phyloP scores from a whole-genome alignment of 1,284 basidiomycete genomes.

The Uromyces viciae-fabae region DNA sequence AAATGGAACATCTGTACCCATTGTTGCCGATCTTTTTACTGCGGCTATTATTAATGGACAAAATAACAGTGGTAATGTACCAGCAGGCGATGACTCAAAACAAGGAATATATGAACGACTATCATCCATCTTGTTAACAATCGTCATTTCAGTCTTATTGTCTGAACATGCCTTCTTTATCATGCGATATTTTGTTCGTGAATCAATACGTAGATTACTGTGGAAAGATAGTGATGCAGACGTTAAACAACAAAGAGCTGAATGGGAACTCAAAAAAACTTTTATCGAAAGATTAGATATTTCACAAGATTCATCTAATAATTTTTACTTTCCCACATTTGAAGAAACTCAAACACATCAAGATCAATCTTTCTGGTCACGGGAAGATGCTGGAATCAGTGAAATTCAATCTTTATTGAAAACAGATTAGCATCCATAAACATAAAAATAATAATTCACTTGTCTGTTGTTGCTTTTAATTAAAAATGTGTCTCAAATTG shows the following conservation, averaged over 20 bases:
- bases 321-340: background rate
- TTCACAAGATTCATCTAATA: background rate
- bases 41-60: conserved; percentile 48
- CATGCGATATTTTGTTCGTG: conserved; percentile 47
- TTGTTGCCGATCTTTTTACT: conserved; percentile 48
- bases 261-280: conserved; percentile 48
- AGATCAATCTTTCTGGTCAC: conserved; percentile 23
- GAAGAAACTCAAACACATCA: background rate
- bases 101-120: background rate
- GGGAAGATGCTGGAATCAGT: conserved; percentile 9
- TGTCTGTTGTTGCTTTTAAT: too few species aligned
- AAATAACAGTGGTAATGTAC: conserved; percentile 27
- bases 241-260: conserved; percentile 49
- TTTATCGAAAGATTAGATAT: conserved; percentile 23
- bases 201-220: conserved; percentile 50
- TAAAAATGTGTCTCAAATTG: too few species aligned
- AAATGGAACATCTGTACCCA: background rate
- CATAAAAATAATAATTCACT: too few species aligned
- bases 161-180: conserved; percentile 52
- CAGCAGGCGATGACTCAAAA: background rate
- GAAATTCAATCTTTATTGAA: conserved; percentile 28
- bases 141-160: conserved; percentile 51
- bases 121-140: conserved; percentile 47
- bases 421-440: conserved; percentile 11
- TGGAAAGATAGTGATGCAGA: conserved; percentile 52